Conservation (phyloP, 768 basidiomycete species). For the Roridomyces roridus region DNA sequence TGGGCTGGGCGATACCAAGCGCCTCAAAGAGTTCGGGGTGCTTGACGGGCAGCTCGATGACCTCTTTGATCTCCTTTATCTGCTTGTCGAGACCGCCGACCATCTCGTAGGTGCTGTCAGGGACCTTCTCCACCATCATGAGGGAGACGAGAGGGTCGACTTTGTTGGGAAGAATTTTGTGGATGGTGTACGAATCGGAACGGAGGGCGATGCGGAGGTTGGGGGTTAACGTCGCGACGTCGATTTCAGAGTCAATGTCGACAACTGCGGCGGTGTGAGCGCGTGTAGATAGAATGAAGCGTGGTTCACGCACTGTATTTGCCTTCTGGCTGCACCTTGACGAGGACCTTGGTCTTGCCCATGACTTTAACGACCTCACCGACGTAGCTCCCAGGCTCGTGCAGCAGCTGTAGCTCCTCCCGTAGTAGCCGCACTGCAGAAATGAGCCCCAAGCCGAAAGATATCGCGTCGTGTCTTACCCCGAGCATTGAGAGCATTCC, state of each 20-base stretch:
- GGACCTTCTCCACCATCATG: constrained; percentile 99
- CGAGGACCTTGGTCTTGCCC: constrained; percentile 98
- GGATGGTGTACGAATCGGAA: constrained; percentile 94
- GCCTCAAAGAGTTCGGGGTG: constrained; percentile 97
- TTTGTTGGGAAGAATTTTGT: constrained; percentile 97
- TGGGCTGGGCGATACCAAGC: constrained; percentile 95
- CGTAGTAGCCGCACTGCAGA: constrained; percentile 80
- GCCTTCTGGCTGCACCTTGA: constrained; percentile 98
- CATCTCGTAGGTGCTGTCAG: constrained; percentile 99
- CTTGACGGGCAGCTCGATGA: constrained; percentile 96
- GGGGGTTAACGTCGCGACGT: constrained; percentile 78
- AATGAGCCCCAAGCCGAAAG: background rate
- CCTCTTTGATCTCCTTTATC: constrained; percentile 97
- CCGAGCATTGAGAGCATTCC: constrained; percentile 96
- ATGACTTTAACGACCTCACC: constrained; percentile 98
- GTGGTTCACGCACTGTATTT: constrained; percentile 87
- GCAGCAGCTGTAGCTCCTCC: constrained; percentile 91
- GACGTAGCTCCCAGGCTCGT: constrained; percentile 96
- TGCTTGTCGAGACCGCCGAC: constrained; percentile 98
- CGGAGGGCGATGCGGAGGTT: constrained; percentile 93
- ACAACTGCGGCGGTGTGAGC: constrained; percentile 64
- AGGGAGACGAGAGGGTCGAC: constrained; percentile 97
- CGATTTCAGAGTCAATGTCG: constrained; percentile 89
- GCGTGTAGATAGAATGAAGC: background rate
- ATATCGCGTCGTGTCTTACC: constrained; percentile 50